Evolutionary conservation across 2,329 filamentous ascomycete genomes (phyloP).

Genomic region (Xylariaceae sp.): DNA sequence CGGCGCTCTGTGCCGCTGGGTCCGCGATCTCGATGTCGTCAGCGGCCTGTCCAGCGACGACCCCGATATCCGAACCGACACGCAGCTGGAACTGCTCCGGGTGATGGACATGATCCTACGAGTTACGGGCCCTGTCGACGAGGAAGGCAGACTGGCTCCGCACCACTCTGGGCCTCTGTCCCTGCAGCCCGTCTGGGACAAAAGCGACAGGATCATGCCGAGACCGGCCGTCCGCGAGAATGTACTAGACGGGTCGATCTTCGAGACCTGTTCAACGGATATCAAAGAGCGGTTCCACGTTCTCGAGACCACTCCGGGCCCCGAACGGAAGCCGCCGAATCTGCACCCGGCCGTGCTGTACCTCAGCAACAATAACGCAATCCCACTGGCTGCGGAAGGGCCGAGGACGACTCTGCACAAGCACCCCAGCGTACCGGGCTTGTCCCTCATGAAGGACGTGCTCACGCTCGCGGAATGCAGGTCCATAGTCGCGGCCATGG

Average conservation of each 20-base stretch:
- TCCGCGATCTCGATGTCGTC: conserved; percentile 64
- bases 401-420: conserved; percentile 48
- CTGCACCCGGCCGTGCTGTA: conserved; percentile 62
- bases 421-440: conserved; percentile 58
- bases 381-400: conserved; percentile 41
- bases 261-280: conserved; percentile 34
- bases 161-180: conserved; percentile 44
- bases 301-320: conserved; percentile 56
- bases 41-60: conserved; percentile 55
- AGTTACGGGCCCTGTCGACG: conserved; percentile 57
- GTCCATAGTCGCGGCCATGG: conserved; percentile 61
- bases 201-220: conserved; percentile 39
- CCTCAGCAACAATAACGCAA: conserved; percentile 51
- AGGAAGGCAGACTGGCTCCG: conserved; percentile 30
- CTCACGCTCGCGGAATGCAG: conserved; percentile 58
- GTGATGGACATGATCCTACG: conserved; percentile 61
- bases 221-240: conserved; percentile 47
- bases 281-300: conserved; percentile 44
- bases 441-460: conserved; percentile 55
- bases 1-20: conserved; percentile 66
- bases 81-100: conserved; percentile 50
- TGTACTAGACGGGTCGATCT: conserved; percentile 53
- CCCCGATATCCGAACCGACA: conserved; percentile 39
- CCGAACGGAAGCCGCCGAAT: conserved; percentile 61
- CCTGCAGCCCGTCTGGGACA: conserved; percentile 56